Evolutionary conservation across 208 protist genomes (phyloP).

Genomic region (Histomonas meleagridis): DNA sequence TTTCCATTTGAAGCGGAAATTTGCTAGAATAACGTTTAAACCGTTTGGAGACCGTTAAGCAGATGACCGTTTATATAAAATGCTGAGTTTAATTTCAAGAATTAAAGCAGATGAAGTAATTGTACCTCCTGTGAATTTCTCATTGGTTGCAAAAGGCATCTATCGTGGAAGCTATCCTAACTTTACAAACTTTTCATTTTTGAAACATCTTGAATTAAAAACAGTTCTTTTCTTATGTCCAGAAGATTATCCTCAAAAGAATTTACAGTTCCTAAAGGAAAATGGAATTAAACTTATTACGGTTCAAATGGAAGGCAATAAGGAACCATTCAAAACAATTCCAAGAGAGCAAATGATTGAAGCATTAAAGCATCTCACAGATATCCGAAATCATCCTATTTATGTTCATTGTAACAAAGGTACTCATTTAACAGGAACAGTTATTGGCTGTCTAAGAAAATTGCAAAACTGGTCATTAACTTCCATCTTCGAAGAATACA

Average conservation of each 20-base stretch:
- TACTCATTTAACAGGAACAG: slow-evolving; percentile 81
- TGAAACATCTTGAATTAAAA: slow-evolving; percentile 76
- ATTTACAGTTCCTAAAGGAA: slow-evolving; percentile 66
- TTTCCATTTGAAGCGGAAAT: no score
- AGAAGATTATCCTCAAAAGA: slow-evolving; percentile 65
- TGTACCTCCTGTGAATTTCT: slow-evolving; percentile 43
- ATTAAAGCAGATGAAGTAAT: not conserved
- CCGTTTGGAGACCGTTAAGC: no score
- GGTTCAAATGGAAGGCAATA: not conserved
- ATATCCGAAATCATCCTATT: slow-evolving; percentile 78
- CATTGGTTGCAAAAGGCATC: slow-evolving; percentile 81
- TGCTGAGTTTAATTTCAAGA: not conserved
- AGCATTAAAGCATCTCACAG: slow-evolving; percentile 74
- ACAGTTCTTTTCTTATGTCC: slow-evolving; percentile 81
- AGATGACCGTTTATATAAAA: no score
- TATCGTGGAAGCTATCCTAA: slow-evolving; percentile 79
- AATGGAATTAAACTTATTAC: slow-evolving; percentile 66
- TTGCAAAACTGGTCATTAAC: slow-evolving; percentile 88
- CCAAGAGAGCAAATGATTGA: slow-evolving; percentile 64
- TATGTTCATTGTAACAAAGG: slow-evolving; percentile 83
- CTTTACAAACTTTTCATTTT: slow-evolving; percentile 82
- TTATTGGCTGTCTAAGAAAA: slow-evolving; percentile 88
- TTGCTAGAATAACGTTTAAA: no score
- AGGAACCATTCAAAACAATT: slow-evolving; percentile 52
- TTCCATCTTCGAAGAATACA: slow-evolving; percentile 87